Evolutionary conservation across 1,284 basidiomycete genomes (phyloP).

Genomic region (Pascua sp.): DNA sequence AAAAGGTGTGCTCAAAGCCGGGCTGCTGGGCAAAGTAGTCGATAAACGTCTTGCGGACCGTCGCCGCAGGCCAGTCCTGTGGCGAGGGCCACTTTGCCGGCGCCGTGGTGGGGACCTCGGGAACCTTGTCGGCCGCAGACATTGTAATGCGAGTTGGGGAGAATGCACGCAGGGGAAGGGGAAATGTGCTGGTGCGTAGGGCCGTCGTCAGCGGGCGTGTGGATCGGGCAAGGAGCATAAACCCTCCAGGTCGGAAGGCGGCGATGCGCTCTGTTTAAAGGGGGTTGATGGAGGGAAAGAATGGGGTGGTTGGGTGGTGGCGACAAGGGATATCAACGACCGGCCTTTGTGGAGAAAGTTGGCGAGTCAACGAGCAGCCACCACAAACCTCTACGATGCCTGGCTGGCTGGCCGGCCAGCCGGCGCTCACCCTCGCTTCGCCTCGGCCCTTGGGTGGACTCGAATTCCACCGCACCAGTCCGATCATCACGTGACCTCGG

Average conservation of each 20-base stretch:
- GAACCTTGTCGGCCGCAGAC: conserved; percentile 29
- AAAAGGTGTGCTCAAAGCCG: conserved; percentile 74
- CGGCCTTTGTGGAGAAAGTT: too few species aligned
- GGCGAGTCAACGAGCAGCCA: too few species aligned
- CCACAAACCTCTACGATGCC: too few species aligned
- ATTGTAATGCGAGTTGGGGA: conserved; percentile 17
- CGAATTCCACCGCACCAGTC: too few species aligned
- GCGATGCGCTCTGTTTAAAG: too few species aligned
- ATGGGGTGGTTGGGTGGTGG: not conserved
- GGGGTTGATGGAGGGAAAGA: not conserved
- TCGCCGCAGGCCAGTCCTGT: conserved; percentile 63
- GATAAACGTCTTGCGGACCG: conserved; percentile 70
- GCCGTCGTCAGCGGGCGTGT: conserved; percentile 11
- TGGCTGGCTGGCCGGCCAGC: too few species aligned
- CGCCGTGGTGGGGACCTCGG: conserved; percentile 36
- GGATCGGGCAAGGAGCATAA: conserved; percentile 19
- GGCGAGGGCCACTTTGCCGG: conserved; percentile 47
- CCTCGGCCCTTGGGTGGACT: too few species aligned
- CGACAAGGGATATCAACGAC: not conserved
- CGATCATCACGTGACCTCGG: too few species aligned
- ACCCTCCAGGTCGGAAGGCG: conserved; percentile 2
- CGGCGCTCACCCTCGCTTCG: too few species aligned
- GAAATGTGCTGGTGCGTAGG: not conserved
- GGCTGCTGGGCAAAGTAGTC: conserved; percentile 68
- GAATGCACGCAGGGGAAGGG: not conserved